These are phyloP conservation scores for Pleurozium schreberi DNA, from an alignment of 225 moss, liverwort and hornwort species.

Conservation along the genomic window DNA sequence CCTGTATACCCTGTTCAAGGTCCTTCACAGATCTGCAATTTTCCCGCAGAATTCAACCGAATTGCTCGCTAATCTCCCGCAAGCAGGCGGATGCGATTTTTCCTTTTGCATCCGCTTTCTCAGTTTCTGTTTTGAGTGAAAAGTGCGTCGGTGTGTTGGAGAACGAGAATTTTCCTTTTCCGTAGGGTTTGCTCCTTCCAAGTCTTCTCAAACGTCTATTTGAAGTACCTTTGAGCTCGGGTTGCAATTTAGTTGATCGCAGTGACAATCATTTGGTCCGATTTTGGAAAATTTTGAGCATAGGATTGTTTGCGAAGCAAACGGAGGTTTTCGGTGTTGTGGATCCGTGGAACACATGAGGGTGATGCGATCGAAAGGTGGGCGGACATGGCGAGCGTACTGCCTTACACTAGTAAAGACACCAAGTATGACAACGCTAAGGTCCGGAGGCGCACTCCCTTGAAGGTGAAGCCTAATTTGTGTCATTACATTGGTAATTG, in stretches of 20 bases:
- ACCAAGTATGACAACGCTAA: conserved; percentile 77
- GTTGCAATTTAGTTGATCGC: background rate
- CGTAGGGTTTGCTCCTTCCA: background rate
- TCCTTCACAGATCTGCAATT: background rate
- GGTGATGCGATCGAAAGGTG: conserved; percentile 1
- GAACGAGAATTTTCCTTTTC: background rate
- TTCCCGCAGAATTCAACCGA: background rate
- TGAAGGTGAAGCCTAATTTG: conserved; percentile 40
- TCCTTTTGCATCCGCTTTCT: background rate
- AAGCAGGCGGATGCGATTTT: background rate
- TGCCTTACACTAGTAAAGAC: conserved; percentile 37
- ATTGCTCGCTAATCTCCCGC: background rate
- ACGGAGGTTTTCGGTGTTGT: background rate
- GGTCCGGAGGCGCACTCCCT: conserved; percentile 62
- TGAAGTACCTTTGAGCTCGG: background rate
- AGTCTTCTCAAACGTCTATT: background rate
- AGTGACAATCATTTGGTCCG: background rate
- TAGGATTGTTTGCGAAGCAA: background rate
- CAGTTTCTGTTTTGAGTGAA: background rate
- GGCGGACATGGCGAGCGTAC: conserved; percentile 18
- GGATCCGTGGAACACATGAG: background rate
- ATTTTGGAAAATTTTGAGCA: background rate
- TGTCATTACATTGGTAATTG: background rate
- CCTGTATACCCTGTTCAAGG: background rate
- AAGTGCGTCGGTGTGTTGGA: background rate